Evolutionary conservation across 352 stramenopile genomes (phyloP).

Genomic region (Globisporangium nagaii): DNA sequence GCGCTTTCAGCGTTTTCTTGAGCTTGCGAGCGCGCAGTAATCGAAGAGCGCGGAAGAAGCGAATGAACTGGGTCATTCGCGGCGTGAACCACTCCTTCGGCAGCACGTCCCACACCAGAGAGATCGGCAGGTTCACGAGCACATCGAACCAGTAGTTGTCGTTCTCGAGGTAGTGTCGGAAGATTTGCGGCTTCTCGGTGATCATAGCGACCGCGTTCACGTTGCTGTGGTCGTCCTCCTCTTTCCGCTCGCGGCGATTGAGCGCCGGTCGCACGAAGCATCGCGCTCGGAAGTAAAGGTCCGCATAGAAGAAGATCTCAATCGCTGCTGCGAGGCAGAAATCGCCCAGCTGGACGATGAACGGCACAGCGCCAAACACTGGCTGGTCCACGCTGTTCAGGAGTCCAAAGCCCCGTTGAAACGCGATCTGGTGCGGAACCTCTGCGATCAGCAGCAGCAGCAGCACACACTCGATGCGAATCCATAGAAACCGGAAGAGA

Average conservation of each 20-base stretch:
- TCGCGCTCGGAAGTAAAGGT: conserved; percentile 34
- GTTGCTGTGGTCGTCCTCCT: conserved; percentile 13
- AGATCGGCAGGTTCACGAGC: conserved; percentile 25
- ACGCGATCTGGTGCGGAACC: conserved; percentile 39
- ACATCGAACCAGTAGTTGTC: conserved; percentile 31
- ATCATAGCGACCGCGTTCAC: conserved; percentile 11
- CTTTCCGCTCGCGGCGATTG: conserved; percentile 4
- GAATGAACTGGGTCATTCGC: conserved; percentile 15
- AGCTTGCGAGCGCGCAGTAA: conserved; percentile 43
- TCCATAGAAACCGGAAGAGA: conserved; percentile 23
- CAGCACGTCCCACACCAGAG: conserved; percentile 56
- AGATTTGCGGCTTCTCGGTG: conserved; percentile 15
- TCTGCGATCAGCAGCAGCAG: conserved; percentile 34
- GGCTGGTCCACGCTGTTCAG: conserved; percentile 16
- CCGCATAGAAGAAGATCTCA: conserved; percentile 56
- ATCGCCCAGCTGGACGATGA: conserved; percentile 23
- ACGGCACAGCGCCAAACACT: conserved; percentile 25
- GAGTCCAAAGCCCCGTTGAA: conserved; percentile 40
- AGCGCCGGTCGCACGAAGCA: conserved; percentile 36
- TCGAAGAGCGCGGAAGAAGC: conserved; percentile 41
- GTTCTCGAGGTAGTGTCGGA: conserved; percentile 34
- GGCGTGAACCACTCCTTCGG: conserved; percentile 32
- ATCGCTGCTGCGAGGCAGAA: conserved; percentile 31
- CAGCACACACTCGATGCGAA: conserved; percentile 19
- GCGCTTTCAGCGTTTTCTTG: conserved; percentile 12